These are phyloP conservation scores for Dujonia santamariae DNA, from an alignment of 1,139 yeast species.

Conservation along the genomic window DNA sequence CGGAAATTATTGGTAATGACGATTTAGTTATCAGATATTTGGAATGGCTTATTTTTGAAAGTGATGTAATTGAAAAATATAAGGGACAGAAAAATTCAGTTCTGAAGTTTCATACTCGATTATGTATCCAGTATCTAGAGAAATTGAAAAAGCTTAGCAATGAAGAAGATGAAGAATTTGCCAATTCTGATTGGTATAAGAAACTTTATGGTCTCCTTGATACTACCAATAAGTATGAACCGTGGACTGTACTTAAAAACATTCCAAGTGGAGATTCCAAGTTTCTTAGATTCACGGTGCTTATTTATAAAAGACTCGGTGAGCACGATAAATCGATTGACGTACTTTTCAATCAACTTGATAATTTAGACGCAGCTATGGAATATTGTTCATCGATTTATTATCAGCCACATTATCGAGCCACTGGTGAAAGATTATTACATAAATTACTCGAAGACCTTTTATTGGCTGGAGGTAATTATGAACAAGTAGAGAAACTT, in stretches of 20 bases:
- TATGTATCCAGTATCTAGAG: constrained; percentile 55
- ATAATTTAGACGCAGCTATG: constrained; percentile 58
- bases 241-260: constrained; percentile 40
- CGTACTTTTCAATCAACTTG: constrained; percentile 56
- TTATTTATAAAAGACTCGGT: constrained; percentile 57
- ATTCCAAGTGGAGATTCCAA: constrained; percentile 36
- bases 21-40: constrained; percentile 52
- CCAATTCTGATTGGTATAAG: constrained; percentile 18
- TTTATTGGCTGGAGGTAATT: constrained; percentile 28
- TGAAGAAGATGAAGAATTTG: constrained; percentile 15
- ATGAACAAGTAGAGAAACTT: constrained; percentile 40
- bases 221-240: constrained; percentile 38
- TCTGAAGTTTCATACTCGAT: constrained; percentile 45
- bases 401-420: constrained; percentile 27
- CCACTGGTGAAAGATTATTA: constrained; percentile 35
- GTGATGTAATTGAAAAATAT: constrained; percentile 40
- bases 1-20: constrained; percentile 21
- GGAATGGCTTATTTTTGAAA: constrained; percentile 50
- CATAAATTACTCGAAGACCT: constrained; percentile 40
- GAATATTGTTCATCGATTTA: constrained; percentile 57
- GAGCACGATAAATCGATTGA: constrained; percentile 66
- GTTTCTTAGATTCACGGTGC: constrained; percentile 47
- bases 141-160: constrained; percentile 21
- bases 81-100: constrained; percentile 29
- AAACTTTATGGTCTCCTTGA: constrained; percentile 39